Percentiles rank a stretch among this genome's conserved stretches.
Evolutionary conservation across 257 asterid genomes (phyloP).

Genomic region (Sherardia arvensis): DNA sequence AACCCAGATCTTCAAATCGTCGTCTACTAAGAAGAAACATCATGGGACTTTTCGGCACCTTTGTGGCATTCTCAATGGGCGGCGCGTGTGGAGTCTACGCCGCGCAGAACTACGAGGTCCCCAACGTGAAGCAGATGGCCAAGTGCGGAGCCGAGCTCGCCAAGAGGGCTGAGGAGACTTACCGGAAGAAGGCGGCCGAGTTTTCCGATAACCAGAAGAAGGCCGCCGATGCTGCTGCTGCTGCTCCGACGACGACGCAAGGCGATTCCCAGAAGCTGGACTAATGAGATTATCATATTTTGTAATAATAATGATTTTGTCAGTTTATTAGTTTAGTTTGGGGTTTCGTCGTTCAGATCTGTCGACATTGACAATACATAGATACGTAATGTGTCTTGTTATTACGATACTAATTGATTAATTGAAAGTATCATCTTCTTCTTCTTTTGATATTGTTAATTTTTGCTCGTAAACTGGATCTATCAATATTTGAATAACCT

Average conservation of each 20-base stretch:
- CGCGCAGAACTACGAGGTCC: neutral
- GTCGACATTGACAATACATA: no score
- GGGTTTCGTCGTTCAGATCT: neutral
- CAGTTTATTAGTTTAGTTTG: no score
- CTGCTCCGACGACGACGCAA: neutral
- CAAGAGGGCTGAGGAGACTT: neutral
- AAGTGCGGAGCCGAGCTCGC: neutral
- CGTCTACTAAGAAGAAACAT: neutral
- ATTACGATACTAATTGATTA: neutral
- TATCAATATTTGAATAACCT: no score
- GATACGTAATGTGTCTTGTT: neutral
- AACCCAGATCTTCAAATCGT: neutral
- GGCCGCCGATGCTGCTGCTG: neutral
- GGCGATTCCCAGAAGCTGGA: neutral
- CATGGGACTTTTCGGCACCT: neutral
- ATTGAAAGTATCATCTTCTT: neutral
- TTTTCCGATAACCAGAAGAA: neutral
- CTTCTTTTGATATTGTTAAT: neutral
- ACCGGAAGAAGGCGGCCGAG: neutral
- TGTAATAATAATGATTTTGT: no score
- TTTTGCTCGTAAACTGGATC: no score
- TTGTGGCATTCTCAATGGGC: neutral
- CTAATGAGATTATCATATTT: neutral
- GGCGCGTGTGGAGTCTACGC: constrained; percentile 8
- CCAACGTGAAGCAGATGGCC: neutral